Evolutionary conservation across 805 yeast species (phyloP), one percentile per base, ranked within the genome.

Genomic region (Alloascoidea africana): DNA sequence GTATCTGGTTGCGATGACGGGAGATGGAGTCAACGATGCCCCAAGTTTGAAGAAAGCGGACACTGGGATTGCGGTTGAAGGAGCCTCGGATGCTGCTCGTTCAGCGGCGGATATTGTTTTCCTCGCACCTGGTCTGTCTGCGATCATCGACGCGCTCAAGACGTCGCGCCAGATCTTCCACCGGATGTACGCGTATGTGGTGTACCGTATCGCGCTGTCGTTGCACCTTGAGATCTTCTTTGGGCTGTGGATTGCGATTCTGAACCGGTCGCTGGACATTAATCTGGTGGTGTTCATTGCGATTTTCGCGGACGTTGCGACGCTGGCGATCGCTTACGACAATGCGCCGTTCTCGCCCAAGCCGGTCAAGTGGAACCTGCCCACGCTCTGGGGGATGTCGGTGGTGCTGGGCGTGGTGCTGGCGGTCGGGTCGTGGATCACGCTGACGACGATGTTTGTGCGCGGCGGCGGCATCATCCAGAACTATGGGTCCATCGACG

Each of bases 111-210:
- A 56, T 46, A 60, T 60, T 44, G 64, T 63, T 36, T 63, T 64
- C 50, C 52, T 69, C 44, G 76, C 76, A 42, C 76, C 76, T 39
- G 76, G 76, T 65, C 63, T 69, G 51, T 67, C 74, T 53, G 74
- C 76, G 41, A 69, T 69, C 48, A 68, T 70, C 54, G 76, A 69
- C 57, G 75, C 76, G 43, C 55, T 69, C 19, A 86, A 86, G 77
- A 85, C 94, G 55, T 83, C 94, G 47, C 74, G 95, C 68, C 94
- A 84, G 67, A 84, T 84, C 77, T 84, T 84, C 94, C 96, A 86
- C 87, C 81, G 96, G 73, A 86, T 86, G 96, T 85, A 86, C 76
- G 75, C 96, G 53, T 86, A 86, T 66, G 94, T 86, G 68, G 94
- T 85, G 56, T 86, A 86, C 87, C 87, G 96, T 73, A 86, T 86